Evolutionary conservation across 345 rosid genomes (phyloP).

Genomic region (Brassica cretica): DNA sequence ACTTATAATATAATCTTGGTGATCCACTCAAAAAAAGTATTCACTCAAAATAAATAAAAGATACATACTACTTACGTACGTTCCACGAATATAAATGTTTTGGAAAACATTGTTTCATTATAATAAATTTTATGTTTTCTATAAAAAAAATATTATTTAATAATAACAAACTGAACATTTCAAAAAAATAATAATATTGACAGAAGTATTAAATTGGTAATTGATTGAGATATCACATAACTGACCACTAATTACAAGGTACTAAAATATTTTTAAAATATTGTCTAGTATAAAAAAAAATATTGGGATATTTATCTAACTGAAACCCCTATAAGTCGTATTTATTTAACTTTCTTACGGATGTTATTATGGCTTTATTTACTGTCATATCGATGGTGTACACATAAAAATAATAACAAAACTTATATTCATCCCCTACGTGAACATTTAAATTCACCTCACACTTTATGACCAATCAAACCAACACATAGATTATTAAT

Average conservation of each 20-base stretch:
- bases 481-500: too few relatives aligned
- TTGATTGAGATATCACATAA: background rate
- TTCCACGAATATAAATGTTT: background rate
- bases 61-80: background rate
- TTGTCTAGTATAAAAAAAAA: background rate
- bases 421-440: too few relatives aligned
- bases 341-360: background rate
- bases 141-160: too few relatives aligned
- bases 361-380: too few relatives aligned
- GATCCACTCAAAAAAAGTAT: background rate
- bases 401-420: constrained; percentile 3
- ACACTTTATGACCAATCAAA: too few relatives aligned
- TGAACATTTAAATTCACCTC: too few relatives aligned
- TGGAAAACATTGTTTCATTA: background rate
- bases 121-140: background rate
- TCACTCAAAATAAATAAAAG: background rate
- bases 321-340: background rate
- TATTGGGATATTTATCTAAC: background rate
- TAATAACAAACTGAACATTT: background rate
- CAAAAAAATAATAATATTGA: background rate
- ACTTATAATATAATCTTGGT: background rate
- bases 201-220: too few relatives aligned
- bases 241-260: background rate
- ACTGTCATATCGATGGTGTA: background rate
- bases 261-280: background rate